Conservation (phyloP, 2,329 filamentous ascomycete species). For the Tolypocladium inflatum region DNA sequence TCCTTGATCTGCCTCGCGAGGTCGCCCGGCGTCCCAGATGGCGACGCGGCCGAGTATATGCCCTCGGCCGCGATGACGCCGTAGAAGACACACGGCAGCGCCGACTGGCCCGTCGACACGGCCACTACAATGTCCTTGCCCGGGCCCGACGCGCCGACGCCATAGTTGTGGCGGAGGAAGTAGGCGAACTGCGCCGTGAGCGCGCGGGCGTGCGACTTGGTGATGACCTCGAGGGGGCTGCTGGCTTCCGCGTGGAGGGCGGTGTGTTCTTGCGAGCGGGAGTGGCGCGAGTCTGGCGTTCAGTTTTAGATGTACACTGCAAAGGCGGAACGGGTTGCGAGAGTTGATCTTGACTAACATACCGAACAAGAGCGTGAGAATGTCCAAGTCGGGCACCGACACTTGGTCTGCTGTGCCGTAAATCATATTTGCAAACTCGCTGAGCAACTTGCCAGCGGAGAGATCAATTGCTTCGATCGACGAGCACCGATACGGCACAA, state of each 20-base stretch:
- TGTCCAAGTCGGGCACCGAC: constrained; percentile 27
- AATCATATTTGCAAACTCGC: not conserved
- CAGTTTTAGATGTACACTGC: not conserved
- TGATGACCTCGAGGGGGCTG: constrained; percentile 42
- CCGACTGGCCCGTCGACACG: constrained; percentile 45
- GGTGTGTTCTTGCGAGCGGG: constrained; percentile 32
- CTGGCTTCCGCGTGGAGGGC: constrained; percentile 48
- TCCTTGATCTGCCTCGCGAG: constrained; percentile 34
- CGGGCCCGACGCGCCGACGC: constrained; percentile 38
- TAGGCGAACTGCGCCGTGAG: constrained; percentile 44
- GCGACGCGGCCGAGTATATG: constrained; percentile 46
- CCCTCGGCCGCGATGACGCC: constrained; percentile 49
- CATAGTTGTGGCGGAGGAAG: constrained; percentile 41
- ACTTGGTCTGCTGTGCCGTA: not conserved
- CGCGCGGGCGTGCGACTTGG: constrained; percentile 36
- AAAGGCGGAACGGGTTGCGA: not conserved
- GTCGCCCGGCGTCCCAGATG: constrained; percentile 39
- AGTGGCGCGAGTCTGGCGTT: constrained; percentile 23
- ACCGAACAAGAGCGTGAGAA: constrained; percentile 36
- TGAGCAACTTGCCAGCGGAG: not conserved
- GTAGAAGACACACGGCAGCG: constrained; percentile 44
- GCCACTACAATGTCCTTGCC: constrained; percentile 45
- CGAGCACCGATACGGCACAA: not conserved
- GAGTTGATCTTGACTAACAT: not conserved
- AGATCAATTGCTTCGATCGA: not conserved